These are phyloP conservation scores for Camellia japonica DNA, from an alignment of 148 eudicot species.

Conservation along the genomic window DNA sequence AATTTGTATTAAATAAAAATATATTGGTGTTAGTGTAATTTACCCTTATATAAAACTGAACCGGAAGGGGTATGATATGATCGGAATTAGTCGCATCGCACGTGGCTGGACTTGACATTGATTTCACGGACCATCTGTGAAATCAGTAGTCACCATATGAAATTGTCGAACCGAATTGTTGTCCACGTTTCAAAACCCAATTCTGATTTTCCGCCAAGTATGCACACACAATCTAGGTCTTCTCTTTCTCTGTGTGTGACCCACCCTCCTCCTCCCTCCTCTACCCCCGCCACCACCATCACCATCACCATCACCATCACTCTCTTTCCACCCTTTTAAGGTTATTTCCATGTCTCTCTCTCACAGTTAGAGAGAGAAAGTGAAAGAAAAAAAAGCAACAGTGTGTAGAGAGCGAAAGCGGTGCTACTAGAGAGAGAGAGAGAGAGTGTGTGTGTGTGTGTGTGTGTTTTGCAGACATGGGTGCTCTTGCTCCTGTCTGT, in stretches of 20 bases:
- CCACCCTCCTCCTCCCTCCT: not conserved
- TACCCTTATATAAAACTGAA: no score
- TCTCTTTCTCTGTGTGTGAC: not conserved
- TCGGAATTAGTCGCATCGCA: not conserved
- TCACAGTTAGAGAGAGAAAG: no score
- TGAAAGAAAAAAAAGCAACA: not conserved
- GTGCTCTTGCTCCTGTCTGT: constrained; percentile 37
- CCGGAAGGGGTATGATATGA: no score
- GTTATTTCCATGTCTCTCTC: not conserved
- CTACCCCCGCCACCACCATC: not conserved
- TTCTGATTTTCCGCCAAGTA: constrained; percentile 11
- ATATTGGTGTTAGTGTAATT: no score
- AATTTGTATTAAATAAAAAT: no score
- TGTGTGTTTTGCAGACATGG: constrained; percentile 27
- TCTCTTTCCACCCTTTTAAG: not conserved
- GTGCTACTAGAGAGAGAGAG: not conserved
- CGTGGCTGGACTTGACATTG: not conserved
- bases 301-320: not conserved
- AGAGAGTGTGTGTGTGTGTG: not conserved
- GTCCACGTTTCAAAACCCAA: constrained; percentile 4
- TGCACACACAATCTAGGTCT: not conserved
- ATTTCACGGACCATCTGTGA: not conserved
- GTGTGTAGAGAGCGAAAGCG: not conserved
- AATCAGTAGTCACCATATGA: not conserved
- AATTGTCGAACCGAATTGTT: not conserved